Percentiles rank a stretch among this genome's conserved stretches.
Conservation (phyloP, 73 alveolate genomes). For the Blepharisma stoltei region DNA sequence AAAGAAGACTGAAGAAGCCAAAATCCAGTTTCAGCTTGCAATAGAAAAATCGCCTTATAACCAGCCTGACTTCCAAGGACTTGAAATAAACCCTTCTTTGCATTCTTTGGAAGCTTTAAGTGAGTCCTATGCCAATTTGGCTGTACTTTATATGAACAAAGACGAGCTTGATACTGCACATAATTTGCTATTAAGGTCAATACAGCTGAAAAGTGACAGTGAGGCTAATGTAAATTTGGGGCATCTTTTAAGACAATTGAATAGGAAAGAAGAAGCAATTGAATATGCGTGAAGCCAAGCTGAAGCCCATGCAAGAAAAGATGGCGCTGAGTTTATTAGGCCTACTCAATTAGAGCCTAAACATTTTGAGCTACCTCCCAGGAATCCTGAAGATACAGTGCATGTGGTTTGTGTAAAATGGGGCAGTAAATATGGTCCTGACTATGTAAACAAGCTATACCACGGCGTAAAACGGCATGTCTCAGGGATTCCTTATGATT, state of each 20-base stretch:
- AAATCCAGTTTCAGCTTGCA: slow-evolving; percentile 33
- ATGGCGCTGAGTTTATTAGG: slow-evolving; percentile 9
- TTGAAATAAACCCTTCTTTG: slow-evolving; percentile 31
- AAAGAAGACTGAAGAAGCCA: slow-evolving; percentile 45
- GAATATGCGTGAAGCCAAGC: slow-evolving; percentile 48
- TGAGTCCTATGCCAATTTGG: slow-evolving; percentile 59
- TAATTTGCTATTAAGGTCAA: slow-evolving; percentile 47
- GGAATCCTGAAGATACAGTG: slow-evolving; percentile 27
- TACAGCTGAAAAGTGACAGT: slow-evolving; percentile 44
- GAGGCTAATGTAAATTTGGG: slow-evolving; percentile 64
- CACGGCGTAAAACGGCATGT: slow-evolving; percentile 51
- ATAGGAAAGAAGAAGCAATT: slow-evolving; percentile 60
- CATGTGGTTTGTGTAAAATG: slow-evolving; percentile 68
- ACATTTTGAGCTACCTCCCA: slow-evolving; percentile 25
- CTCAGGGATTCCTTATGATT: slow-evolving; percentile 38
- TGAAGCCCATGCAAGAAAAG: slow-evolving; percentile 15
- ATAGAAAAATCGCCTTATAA: slow-evolving; percentile 38
- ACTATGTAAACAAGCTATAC: slow-evolving; percentile 66
- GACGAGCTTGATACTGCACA: slow-evolving; percentile 46
- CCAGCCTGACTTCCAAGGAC: slow-evolving; percentile 3
- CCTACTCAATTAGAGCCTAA: slow-evolving; percentile 37
- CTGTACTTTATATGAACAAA: slow-evolving; percentile 46
- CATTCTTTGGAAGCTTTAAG: slow-evolving; percentile 54
- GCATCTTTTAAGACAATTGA: slow-evolving; percentile 58
- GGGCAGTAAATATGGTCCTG: slow-evolving; percentile 75